Evolutionary conservation across 768 basidiomycete genomes (phyloP), one percentile per base, ranked within the genome.

Genomic region (Kwoniella newhampshirensis): DNA sequence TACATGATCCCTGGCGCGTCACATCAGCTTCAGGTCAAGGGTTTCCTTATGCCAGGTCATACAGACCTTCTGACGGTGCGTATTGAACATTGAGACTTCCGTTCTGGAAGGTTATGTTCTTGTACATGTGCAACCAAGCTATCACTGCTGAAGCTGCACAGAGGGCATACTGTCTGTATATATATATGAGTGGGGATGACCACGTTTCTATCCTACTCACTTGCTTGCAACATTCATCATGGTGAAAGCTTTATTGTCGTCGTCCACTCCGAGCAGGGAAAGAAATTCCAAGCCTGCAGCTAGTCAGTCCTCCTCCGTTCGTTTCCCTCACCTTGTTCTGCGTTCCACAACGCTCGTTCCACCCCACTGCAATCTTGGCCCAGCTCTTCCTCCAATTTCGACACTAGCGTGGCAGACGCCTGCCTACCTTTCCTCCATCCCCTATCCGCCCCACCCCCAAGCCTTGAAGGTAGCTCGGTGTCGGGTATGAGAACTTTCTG

Each of bases 101-200:
- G 1, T 64, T 62, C 1, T 88, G 81, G 71, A 88, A 97, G 13
- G 84, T 82, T 83, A 62, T 88, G 87, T 49, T 87, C 76, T 47
- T 83, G 82, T 1, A 77, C 76, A 27, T 37, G 69, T 93, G 89
- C 20, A 86, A 81, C 66, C 89, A 84, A 73, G 90, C 91, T 81
- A 97, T 91, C 15, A 97, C 78, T 0, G 92, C 93, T 47, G 86
- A 86, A 1, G 83, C 80, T 1, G 94, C 90, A 2, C 88, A 89
- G 6, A 97, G 82, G 0, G 89, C 87, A 67, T 91, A 92, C 69
- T 91, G 91, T 78, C 91, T 96, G 51, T 32, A 35, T 25, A 46
- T 45, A 21, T n/a, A n/a, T n/a, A n/a, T n/a, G n/a, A 21, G 6
- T 18, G 20, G 15, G 36, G 18, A 20, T n/a, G 32, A 27, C 13